Conservation (phyloP, 2,329 filamentous ascomycete species). For the Waltergamsia citrina region DNA sequence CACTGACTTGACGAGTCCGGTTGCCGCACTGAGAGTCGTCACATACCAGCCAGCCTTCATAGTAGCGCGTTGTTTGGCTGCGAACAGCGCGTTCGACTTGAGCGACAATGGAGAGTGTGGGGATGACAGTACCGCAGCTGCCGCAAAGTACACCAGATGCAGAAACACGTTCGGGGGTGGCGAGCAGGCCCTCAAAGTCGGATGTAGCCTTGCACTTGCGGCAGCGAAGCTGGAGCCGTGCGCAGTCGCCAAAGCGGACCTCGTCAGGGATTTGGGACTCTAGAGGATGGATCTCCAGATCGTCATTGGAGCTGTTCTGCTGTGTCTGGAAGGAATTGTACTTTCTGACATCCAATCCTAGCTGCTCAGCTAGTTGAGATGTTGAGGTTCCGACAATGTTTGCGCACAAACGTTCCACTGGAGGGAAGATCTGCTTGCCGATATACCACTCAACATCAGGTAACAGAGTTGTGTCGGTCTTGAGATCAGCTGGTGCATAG, state of each 20-base stretch:
- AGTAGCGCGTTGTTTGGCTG: constrained; percentile 71
- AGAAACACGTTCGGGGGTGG: constrained; percentile 50
- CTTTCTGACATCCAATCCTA: constrained; percentile 82
- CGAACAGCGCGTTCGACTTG: constrained; percentile 84
- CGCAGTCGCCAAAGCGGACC: constrained; percentile 76
- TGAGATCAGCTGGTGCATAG: constrained; percentile 75
- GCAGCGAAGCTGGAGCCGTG: constrained; percentile 70
- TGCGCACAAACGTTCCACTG: constrained; percentile 93
- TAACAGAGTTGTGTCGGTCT: constrained; percentile 62
- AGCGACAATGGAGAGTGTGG: constrained; percentile 67
- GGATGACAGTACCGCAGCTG: constrained; percentile 54
- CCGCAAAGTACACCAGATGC: constrained; percentile 69
- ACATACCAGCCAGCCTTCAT: constrained; percentile 85
- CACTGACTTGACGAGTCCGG: constrained; percentile 83
- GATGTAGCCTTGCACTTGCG: constrained; percentile 65
- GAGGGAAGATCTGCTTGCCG: constrained; percentile 95
- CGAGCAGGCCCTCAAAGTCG: constrained; percentile 66
- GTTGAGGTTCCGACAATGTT: constrained; percentile 92
- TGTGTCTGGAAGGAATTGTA: constrained; percentile 48
- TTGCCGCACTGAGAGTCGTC: constrained; percentile 81
- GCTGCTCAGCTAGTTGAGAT: constrained; percentile 79
- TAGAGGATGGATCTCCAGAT: constrained; percentile 75
- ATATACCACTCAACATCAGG: constrained; percentile 98
- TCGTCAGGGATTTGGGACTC: constrained; percentile 92
- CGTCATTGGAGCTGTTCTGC: constrained; percentile 42